A percentile compares a stretch with the other conserved stretches of the same genome.
Conservation (phyloP, 1,284 basidiomycete genomes). For the Butyriboletus pseudospeciosus region DNA sequence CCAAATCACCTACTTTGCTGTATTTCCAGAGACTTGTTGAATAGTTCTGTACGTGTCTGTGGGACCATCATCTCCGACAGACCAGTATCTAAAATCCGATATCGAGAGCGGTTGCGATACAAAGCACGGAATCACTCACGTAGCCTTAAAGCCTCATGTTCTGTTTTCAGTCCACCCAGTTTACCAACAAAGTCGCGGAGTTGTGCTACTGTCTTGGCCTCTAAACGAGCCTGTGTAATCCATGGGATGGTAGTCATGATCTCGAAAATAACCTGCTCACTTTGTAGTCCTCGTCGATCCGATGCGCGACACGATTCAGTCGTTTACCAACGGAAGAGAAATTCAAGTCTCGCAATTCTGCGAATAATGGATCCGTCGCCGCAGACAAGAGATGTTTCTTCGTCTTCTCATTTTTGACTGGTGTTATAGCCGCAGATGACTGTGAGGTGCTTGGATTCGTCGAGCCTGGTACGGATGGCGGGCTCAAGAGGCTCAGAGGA, state of each 20-base stretch:
- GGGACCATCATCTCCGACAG: constrained; percentile 89
- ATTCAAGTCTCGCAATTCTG: constrained; percentile 85
- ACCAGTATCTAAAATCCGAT: constrained; percentile 68
- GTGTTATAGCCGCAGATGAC: constrained; percentile 41
- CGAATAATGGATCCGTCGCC: constrained; percentile 76
- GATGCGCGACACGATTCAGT: constrained; percentile 77
- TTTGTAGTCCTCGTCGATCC: constrained; percentile 91
- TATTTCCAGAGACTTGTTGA: constrained; percentile 90
- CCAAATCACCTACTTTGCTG: constrained; percentile 75
- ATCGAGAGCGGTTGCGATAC: constrained; percentile 3
- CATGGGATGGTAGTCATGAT: constrained; percentile 21
- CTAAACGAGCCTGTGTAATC: constrained; percentile 55
- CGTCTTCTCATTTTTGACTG: constrained; percentile 71
- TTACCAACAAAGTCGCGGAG: constrained; percentile 94
- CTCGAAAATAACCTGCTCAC: constrained; percentile 34
- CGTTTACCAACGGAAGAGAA: constrained; percentile 89
- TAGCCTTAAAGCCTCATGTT: constrained; percentile 83
- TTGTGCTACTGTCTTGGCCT: constrained; percentile 89
- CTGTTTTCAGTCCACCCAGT: constrained; percentile 84
- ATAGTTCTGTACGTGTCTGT: constrained; percentile 81
- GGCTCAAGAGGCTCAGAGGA: constrained; percentile 72
- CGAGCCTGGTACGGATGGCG: constrained; percentile 40
- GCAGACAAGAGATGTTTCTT: constrained; percentile 83
- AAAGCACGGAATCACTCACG: constrained; percentile 52
- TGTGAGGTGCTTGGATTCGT: constrained; percentile 38